These are phyloP conservation scores for Sporothrix euskadiensis DNA, from an alignment of 2,329 filamentous ascomycete genomes.

Conservation along the genomic window DNA sequence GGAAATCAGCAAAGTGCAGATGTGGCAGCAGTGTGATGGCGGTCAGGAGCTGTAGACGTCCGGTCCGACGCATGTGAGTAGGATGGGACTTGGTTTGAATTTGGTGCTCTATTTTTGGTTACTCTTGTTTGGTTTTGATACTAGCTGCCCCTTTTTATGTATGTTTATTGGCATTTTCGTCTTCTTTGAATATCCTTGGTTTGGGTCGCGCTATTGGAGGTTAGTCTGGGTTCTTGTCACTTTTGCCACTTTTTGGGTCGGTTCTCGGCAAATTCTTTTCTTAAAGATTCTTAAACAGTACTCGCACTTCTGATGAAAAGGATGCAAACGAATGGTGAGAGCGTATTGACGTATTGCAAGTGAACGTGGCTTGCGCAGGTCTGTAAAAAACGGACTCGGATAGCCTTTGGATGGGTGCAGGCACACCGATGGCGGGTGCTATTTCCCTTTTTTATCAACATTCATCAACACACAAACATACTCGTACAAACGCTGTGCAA, in stretches of 20 bases:
- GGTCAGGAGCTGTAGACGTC: constrained; percentile 51
- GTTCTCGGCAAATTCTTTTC: neutral
- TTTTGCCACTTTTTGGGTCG: neutral
- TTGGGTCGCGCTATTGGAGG: neutral
- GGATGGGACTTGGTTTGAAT: neutral
- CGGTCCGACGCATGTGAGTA: neutral
- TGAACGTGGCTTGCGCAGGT: neutral
- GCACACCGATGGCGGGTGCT: neutral
- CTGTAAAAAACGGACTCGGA: neutral
- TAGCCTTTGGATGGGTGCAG: neutral
- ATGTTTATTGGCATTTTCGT: neutral
- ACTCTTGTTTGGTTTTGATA: neutral
- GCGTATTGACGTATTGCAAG: neutral
- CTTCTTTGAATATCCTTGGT: neutral
- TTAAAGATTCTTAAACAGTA: too few species aligned
- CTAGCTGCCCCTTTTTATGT: neutral
- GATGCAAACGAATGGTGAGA: neutral
- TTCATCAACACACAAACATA: neutral
- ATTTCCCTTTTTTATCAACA: neutral
- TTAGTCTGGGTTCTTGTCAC: neutral
- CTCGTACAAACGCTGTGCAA: constrained; percentile 8
- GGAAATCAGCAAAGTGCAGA: constrained; percentile 68
- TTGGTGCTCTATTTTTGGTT: neutral
- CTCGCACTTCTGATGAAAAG: too few species aligned
- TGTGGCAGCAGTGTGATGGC: constrained; percentile 69